phyloP scores from a whole-genome alignment of 192 early-diverging fungal genomes.

The Podochytrium sp. region DNA sequence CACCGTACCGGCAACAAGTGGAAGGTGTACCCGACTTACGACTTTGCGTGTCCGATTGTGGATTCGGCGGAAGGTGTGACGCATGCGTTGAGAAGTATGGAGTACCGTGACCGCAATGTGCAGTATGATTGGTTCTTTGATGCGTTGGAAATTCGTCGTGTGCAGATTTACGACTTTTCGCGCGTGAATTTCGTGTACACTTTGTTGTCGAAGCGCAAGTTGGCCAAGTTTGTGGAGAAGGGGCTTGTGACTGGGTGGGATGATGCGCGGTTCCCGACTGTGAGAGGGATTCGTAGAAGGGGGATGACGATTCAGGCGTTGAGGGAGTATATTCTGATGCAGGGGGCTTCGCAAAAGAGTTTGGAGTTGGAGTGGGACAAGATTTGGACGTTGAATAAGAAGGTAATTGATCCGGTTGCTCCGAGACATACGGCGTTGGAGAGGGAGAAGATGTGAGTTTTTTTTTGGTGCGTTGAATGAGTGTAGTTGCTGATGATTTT shows the following conservation, averaged over 20 bases:
- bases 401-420: constrained; percentile 93
- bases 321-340: constrained; percentile 95
- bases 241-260: constrained; percentile 74
- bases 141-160: constrained; percentile 80
- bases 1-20: constrained; percentile 88
- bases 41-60: constrained; percentile 97
- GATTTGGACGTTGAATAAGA: constrained; percentile 96
- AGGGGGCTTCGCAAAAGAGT: constrained; percentile 95
- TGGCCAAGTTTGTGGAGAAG: constrained; percentile 93
- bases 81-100: constrained; percentile 95
- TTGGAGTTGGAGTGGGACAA: constrained; percentile 98
- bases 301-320: constrained; percentile 98
- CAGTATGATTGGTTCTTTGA: constrained; percentile 97
- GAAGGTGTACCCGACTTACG: constrained; percentile 99
- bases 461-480: constrained; percentile 11
- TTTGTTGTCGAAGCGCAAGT: constrained; percentile 96
- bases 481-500: constrained; percentile 11
- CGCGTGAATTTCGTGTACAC: constrained; percentile 98
- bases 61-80: constrained; percentile 97
- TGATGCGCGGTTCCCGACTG: constrained; percentile 64
- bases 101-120: constrained; percentile 97
- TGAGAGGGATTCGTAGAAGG: constrained; percentile 84
- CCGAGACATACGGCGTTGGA: constrained; percentile 87
- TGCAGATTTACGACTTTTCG: constrained; percentile 93
- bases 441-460: constrained; percentile 63